These are phyloP conservation scores for Monilinia vaccinii-corymbosi DNA, from an alignment of 2,329 filamentous ascomycete species.

Conservation along the genomic window DNA sequence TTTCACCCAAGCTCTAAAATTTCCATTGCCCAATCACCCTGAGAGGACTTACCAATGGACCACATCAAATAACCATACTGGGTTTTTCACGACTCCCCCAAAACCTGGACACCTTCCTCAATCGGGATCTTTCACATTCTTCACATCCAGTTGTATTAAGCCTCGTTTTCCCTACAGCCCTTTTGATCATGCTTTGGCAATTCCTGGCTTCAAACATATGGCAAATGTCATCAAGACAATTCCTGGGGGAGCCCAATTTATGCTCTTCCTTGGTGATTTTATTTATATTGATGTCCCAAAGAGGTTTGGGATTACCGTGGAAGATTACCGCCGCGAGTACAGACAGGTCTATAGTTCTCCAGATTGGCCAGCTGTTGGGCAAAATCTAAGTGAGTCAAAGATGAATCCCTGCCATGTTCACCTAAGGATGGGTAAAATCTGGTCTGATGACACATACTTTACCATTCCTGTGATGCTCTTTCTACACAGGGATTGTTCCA, in stretches of 20 bases:
- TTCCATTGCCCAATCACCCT: constrained; percentile 54
- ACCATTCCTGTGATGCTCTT: not conserved
- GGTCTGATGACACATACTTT: not conserved
- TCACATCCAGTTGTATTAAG: constrained; percentile 89
- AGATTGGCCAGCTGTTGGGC: constrained; percentile 69
- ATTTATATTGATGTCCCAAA: constrained; percentile 86
- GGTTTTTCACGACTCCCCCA: constrained; percentile 72
- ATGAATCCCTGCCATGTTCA: not conserved
- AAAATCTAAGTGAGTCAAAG: constrained; percentile 56
- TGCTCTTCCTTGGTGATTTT: constrained; percentile 79
- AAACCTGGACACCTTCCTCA: constrained; percentile 32
- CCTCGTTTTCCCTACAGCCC: constrained; percentile 84
- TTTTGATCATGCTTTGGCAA: constrained; percentile 69
- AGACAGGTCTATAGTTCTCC: constrained; percentile 92
- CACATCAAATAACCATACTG: constrained; percentile 78
- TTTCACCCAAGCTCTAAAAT: constrained; percentile 63
- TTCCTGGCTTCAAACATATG: constrained; percentile 71
- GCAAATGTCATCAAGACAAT: constrained; percentile 63
- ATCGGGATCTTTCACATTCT: constrained; percentile 72
- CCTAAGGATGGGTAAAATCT: not conserved
- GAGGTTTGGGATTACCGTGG: constrained; percentile 60
- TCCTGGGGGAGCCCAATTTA: constrained; percentile 56
- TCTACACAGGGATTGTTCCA: not conserved
- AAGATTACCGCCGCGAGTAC: constrained; percentile 85
- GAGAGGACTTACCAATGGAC: constrained; percentile 75